Evolutionary conservation across 1,284 basidiomycete genomes (phyloP).

Genomic region (Apiotrichum sp.): DNA sequence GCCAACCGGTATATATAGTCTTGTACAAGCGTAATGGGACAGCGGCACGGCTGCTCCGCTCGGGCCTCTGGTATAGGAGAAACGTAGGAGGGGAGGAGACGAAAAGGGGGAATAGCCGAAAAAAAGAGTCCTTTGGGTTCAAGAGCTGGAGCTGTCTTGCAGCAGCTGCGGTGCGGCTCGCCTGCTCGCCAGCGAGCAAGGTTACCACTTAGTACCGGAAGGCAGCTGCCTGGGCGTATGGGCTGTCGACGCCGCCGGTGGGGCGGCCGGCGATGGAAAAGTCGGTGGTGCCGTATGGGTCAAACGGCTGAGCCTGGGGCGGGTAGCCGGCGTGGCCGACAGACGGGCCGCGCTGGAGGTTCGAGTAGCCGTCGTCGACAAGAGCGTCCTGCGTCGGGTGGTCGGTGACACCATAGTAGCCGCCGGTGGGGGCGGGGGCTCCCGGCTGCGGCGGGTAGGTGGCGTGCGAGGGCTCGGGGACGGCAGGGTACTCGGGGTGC

Average conservation of each 20-base stretch:
- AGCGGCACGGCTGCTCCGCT: too few species aligned
- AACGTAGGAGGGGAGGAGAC: neutral
- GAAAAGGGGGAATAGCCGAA: neutral
- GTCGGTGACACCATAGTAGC: conserved; percentile 11
- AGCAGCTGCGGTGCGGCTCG: neutral
- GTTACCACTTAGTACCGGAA: conserved; percentile 22
- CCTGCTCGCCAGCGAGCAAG: conserved; percentile 1
- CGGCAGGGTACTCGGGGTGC: conserved; percentile 3
- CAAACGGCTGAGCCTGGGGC: neutral
- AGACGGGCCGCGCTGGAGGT: conserved; percentile 34
- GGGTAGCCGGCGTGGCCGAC: neutral
- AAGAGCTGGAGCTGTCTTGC: neutral
- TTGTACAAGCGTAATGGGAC: neutral
- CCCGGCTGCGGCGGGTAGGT: conserved; percentile 11
- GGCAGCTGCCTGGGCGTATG: conserved; percentile 41
- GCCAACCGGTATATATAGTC: neutral
- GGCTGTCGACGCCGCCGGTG: conserved; percentile 26
- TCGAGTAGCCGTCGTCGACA: conserved; percentile 37
- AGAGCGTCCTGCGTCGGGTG: conserved; percentile 30
- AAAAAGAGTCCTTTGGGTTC: neutral
- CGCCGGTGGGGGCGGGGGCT: neutral
- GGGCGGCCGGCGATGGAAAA: conserved; percentile 29
- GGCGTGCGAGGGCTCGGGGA: conserved; percentile 13
- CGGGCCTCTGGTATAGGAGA: too few species aligned
- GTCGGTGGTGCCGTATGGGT: conserved; percentile 10